Evolutionary conservation across 352 stramenopile genomes (phyloP).

Genomic region (Globisporangium parvum): DNA sequence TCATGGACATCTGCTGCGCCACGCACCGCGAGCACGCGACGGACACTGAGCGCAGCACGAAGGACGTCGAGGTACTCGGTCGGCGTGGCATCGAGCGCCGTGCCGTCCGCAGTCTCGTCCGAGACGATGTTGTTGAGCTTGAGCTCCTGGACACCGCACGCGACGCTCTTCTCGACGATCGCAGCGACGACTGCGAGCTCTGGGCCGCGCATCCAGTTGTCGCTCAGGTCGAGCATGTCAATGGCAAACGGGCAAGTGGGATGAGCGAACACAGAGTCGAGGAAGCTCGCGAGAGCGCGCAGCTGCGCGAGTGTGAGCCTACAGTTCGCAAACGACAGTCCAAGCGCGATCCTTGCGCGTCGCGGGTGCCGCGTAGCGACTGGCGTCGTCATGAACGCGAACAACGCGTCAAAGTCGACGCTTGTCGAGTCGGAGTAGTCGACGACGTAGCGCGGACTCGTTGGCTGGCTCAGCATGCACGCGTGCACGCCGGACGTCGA

Average conservation of each 20-base stretch:
- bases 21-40: background rate
- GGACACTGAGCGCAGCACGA: background rate
- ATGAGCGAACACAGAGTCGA: conserved; percentile 3
- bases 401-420: background rate
- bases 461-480: background rate
- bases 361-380: too few relatives aligned
- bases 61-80: conserved; percentile 1
- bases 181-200: conserved; percentile 1
- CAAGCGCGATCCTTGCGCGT: background rate
- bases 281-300: background rate
- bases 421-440: conserved; percentile 2
- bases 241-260: conserved; percentile 1
- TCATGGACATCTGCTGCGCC: too few relatives aligned
- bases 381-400: background rate
- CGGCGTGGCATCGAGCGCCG: background rate
- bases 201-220: background rate
- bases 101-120: background rate
- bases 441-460: conserved; percentile 1
- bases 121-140: conserved; percentile 8
- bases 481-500: conserved; percentile 3
- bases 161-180: conserved; percentile 1
- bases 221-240: conserved; percentile 4
- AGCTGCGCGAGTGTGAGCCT: background rate
- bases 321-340: conserved; percentile 5
- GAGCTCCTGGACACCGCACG: conserved; percentile 1